Base-by-base conservation (phyloP, 352 stramenopile genomes). In the Phytophthora rubi region DNA sequence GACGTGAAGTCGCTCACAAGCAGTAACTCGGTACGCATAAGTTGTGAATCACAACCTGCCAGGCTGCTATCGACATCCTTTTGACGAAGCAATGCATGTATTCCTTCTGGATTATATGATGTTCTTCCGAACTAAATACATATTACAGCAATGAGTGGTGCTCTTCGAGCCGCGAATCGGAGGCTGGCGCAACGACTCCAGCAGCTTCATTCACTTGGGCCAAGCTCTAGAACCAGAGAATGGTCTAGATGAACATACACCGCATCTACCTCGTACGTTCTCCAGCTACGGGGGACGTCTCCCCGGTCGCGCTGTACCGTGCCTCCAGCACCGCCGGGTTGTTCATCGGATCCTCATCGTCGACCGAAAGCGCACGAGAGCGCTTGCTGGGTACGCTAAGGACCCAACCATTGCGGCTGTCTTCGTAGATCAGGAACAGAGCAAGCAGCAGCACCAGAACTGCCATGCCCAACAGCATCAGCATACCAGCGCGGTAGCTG, bases 401-500 rank as follows among this genome's bases (percentile, higher is more conserved):
- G 52, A 90, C 42, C 67, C 84, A 86, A 7, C 77, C 77, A 42
- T 77, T 80, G 10, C 75, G 73, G 48, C 82, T 81, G 73, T 94
- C 87, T 52, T 93, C 78, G 21, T 81, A 73, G 30, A 93, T 64
- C 5, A 96, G 68, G 49, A 89, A 56, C 45, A 97, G 30, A 55
- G 81, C 88, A 18, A 96, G 63, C n/a, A 90, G 64, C 39, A 95
- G 80, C 45, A 86, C 81, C 2, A 91, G 47, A 32, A 86, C 60
- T 15, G 89, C 81, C 84, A 96, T 86, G 49, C 76, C 67, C n/a
- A 94, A 59, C 16, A 96, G 72, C 75, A 97, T 73, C 64, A 90
- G 85, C 71, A 98, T 96, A 80, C 97, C 83, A 42, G 88, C 59
- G 62, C 91, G 73, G 85, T 92, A 88, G 71, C 81, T 88, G 52